Base-by-base conservation (phyloP, 345 rosid genomes). In the Draba incana region DNA sequence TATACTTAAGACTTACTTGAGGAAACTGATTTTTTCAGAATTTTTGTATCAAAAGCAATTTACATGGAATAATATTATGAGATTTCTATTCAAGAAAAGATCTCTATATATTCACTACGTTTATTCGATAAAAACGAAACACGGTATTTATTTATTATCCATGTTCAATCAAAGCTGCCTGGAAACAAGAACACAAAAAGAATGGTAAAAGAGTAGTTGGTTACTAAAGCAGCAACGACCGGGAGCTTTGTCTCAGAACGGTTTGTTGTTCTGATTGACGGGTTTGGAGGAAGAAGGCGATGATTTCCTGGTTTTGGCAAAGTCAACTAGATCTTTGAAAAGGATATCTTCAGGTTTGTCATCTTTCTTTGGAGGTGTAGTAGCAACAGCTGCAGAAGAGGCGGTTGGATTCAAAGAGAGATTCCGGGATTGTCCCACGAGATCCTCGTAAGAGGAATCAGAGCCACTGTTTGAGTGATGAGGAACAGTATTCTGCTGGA, bases 271-370 rank as follows among this genome's bases (percentile, higher is more conserved):
- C 62, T 53, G 55, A 59, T 27, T 74, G 72, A 33, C 83, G 66
- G 92, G 82, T 66, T 88, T 94, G 54, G 79, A 63, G 69, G 92
- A 73, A 9, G 94, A 57, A 37, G 96, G 75, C 1, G 96, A 85
- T 8, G 97, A 41, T 25, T 55, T 77, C 83, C 91, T 94, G 77
- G 93, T 79, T 81, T 82, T 94, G 0, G 96, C 90, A 74, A 91
- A 88, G 72, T 91, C 99, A 43, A 94, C 79, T 48, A 94, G 81
- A 77, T 91, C 99, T 78, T 89, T 86, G 83, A 94, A 91, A 60
- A 94, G 91, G 45, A 77, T 88, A 72, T 88, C 97, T 75, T 94
- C 97, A 31, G 87, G 88, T 76, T 86, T 87, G 38, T 67, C 82
- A 71, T 88, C 80, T 71, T 83, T 85, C 64, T 82, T 67, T 13